These are phyloP conservation scores for Neofusicoccum umdonicola DNA, from an alignment of 2,329 filamentous ascomycete species.

Conservation along the genomic window DNA sequence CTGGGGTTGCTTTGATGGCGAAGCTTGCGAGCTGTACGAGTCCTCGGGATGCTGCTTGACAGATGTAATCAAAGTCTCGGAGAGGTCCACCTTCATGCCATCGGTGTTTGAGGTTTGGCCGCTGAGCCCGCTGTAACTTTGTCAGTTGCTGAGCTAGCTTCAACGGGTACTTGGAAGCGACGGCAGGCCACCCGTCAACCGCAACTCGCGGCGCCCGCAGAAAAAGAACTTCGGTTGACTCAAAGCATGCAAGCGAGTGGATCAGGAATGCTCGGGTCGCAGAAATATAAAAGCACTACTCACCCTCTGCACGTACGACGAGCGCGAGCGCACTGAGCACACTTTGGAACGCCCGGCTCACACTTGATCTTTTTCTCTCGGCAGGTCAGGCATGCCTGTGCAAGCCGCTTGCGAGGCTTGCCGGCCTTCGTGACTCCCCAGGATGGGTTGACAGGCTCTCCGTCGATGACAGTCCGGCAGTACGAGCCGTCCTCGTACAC, in stretches of 20 bases:
- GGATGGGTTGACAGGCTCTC: constrained; percentile 81
- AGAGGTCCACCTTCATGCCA: constrained; percentile 1
- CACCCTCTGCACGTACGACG: constrained; percentile 75
- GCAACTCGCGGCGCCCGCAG: not conserved
- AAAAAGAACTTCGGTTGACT: not conserved
- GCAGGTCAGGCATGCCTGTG: constrained; percentile 90
- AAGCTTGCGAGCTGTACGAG: not conserved
- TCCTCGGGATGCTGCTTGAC: not conserved
- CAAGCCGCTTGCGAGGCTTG: constrained; percentile 85
- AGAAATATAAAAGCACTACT: constrained; percentile 22
- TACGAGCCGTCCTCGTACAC: constrained; percentile 83
- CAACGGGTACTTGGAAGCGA: not conserved
- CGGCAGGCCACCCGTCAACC: not conserved
- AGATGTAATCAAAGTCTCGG: not conserved
- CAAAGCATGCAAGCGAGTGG: not conserved
- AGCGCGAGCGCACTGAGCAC: constrained; percentile 89
- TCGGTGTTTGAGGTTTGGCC: constrained; percentile 10
- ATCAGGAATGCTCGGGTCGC: not conserved
- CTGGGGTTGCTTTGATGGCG: constrained; percentile 2
- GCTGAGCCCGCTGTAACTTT: constrained; percentile 3
- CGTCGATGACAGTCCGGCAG: constrained; percentile 80
- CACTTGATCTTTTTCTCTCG: constrained; percentile 98
- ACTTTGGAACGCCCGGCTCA: constrained; percentile 82
- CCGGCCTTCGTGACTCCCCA: constrained; percentile 95
- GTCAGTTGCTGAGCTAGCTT: constrained; percentile 13